Percentiles rank a stretch among this genome's conserved stretches.
Evolutionary conservation across 768 basidiomycete genomes (phyloP).

Genomic region (Phylloporus sp.): DNA sequence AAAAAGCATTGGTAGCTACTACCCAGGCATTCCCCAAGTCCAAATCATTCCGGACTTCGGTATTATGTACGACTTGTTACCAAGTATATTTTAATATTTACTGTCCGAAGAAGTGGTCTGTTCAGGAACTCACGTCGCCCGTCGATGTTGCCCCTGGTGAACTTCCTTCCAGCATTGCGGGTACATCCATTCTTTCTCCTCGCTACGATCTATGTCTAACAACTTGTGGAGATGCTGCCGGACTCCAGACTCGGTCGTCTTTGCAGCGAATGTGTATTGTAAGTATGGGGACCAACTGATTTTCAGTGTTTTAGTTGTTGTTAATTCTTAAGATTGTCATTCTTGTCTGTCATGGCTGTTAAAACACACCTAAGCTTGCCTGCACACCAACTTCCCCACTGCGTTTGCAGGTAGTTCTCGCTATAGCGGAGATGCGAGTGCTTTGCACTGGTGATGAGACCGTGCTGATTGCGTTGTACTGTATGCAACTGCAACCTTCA

Average conservation of each 20-base stretch:
- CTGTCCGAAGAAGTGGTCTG: neutral
- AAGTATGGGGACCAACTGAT: constrained; percentile 16
- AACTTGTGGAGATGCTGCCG: constrained; percentile 39
- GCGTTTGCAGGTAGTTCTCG: constrained; percentile 54
- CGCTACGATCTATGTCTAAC: neutral
- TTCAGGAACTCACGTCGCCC: neutral
- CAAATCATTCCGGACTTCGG: too few relatives aligned
- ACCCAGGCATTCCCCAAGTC: too few relatives aligned
- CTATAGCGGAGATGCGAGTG: constrained; percentile 44
- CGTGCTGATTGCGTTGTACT: neutral
- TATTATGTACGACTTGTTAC: too few relatives aligned
- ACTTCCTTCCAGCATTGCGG: constrained; percentile 49
- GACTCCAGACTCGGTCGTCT: constrained; percentile 53
- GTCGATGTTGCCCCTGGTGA: constrained; percentile 35
- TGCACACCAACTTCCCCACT: constrained; percentile 53
- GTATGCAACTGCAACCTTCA: constrained; percentile 62
- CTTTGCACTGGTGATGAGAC: neutral
- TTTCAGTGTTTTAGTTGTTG: constrained; percentile 34
- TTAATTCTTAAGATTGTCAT: constrained; percentile 53
- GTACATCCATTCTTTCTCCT: constrained; percentile 18
- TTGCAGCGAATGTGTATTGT: constrained; percentile 50
- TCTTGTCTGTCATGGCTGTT: constrained; percentile 54
- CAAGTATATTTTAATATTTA: too few relatives aligned
- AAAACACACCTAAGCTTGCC: constrained; percentile 51
- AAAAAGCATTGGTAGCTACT: too few relatives aligned